Evolutionary conservation across 2,329 filamentous ascomycete species (phyloP), one percentile per base, ranked within the genome.

Genomic region (Aspergillus fumigatus): DNA sequence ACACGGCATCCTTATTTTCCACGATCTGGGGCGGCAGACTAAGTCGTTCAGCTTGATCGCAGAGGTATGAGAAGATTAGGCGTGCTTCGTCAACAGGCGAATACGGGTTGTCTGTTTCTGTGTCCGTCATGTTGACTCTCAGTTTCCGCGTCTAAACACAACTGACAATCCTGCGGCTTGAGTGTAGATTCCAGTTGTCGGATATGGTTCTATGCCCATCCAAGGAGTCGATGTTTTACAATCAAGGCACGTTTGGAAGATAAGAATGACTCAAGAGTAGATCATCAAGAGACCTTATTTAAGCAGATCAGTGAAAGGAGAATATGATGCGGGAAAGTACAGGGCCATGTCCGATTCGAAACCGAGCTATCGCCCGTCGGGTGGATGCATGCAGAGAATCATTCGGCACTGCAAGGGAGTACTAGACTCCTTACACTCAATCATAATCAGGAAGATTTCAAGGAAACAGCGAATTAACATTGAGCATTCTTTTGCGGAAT

Each of bases 61-160:
- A 75, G 3, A 75, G 68, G 11, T 64, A 52, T 9, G 66, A 65
- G 54, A 75, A 73, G 55, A 75, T 75, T 32, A 69, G 70, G n/a
- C 65, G 65, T 4, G 72, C 65, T 65, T 75, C 73, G 23, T 63
- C 62, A 38, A 72, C 63, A 14, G 71, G 70, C 21, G 72, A 74
- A 54, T 74, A 74, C 19, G 53, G 45, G 17, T 49, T 50, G 11
- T 50, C 59, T 54, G 55, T 60, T 14, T 55, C 32, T 14, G 54
- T 40, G 54, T 53, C 59, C 29, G 50, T 49, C 63, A 68, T 69
- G 47, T 32, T 61, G 47, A 49, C 49, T 50, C 52, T 17, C 32
- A 5, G 2, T 38, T 17, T 3, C 14, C 17, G 5, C 5, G 14
- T 21, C 32, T 26, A 29, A 25, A 9, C n/a, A 26, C 40, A 48